Base-by-base conservation (phyloP, 257 asterid species). In the Solanum dulcamara region DNA sequence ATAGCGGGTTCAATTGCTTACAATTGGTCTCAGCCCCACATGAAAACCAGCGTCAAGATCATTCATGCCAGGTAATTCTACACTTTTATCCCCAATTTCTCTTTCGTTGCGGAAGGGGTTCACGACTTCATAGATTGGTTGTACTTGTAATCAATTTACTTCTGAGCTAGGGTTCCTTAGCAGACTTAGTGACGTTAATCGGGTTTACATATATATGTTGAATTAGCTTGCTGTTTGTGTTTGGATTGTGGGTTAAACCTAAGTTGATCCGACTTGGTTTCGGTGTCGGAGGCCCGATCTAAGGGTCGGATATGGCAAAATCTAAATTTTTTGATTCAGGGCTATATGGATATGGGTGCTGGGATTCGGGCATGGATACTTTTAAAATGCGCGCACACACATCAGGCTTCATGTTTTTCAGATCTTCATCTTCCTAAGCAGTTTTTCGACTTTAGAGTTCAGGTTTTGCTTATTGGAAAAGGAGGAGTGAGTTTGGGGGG, bases 1-100 rank as follows among this genome's bases (percentile, higher is more conserved):
- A 89, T 94, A 12, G 90, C 93, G 86, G 97, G 97, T 42, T 96
- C 99, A 50, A 60, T 94, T 93, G 97, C 99, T 24, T 96, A 93
- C 87, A 96, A 96, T 88, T 96, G 98, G 98, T 94, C 99, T 84
- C 97, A 91, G 66, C 98, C 99, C 26, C 89, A 92, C 37, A 96
- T 96, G 99, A 96, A 96, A 87, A 90, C 97, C 51, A 96, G 97
- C 85, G 98, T 94, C 83, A 96, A 91, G 95, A 92, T 96, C 50
- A 93, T 96, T 90, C 99, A 96, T 83, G 98, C 98, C 15, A 96
- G 98, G 99, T 93, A 84, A 48, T 33, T 4, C 20, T 74, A 4
- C 5, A 44, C 22, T 40, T 37, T 15, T 17, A 15, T 60, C 26
- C 81, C 81, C 8, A 37, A 71, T 37, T 62, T 70, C 30, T 20